Evolutionary conservation across 164 flowering plant species (phyloP).

Genomic region (Stephania yunnanensis): DNA sequence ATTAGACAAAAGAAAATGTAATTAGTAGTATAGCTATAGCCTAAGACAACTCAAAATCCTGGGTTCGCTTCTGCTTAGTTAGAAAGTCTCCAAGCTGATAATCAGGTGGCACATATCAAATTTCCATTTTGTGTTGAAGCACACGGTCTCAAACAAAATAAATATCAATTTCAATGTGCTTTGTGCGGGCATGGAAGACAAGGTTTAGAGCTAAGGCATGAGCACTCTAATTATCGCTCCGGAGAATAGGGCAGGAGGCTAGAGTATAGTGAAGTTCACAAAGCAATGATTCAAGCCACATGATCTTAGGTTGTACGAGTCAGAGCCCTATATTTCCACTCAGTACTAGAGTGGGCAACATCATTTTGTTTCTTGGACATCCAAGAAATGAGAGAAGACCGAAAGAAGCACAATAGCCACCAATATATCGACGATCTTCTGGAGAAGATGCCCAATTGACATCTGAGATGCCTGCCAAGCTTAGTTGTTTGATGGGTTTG

Average conservation of each 20-base stretch:
- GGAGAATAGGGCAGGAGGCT: background rate
- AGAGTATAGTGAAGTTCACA: background rate
- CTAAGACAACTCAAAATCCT: no score
- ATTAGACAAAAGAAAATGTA: no score
- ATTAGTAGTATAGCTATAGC: no score
- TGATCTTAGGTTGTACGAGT: background rate
- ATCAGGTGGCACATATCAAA: no score
- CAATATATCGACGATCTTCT: no score
- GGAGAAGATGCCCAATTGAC: no score
- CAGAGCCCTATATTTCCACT: background rate
- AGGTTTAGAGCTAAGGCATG: background rate
- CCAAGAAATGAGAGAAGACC: constrained; percentile 14
- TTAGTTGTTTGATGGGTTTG: no score
- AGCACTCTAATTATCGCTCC: background rate
- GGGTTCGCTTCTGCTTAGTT: no score
- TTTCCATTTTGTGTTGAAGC: no score
- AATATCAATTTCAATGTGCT: background rate
- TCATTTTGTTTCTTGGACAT: background rate
- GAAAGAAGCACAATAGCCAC: no score
- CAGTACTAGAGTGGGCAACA: background rate
- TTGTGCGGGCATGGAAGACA: background rate
- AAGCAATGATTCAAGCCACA: background rate
- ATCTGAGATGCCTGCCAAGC: no score
- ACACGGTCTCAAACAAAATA: background rate
- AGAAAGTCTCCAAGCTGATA: no score